Evolutionary conservation across 306 rosid genomes (phyloP), one percentile per base, ranked within the genome.

Genomic region (Pterocarpus macrocarpus): DNA sequence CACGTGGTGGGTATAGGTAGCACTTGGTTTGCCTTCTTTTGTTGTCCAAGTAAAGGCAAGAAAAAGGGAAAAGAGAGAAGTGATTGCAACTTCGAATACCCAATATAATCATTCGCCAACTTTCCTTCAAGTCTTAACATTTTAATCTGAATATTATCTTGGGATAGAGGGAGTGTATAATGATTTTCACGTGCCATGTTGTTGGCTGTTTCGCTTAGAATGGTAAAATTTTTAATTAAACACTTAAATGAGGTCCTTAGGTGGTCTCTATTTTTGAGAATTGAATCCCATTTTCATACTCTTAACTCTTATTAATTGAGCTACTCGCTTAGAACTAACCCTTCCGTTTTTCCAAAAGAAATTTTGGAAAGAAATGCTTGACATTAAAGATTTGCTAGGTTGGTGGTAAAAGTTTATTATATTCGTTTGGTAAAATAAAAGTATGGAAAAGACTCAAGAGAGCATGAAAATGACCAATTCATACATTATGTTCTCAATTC

Each of bases 341-440:
- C 58, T 52, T 52, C 58, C 3, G n/a, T 52, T 52, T n/a, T 52
- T 43, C 32, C 2, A 8, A 35, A 77, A 52, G 49, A 22, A 34
- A 30, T 2, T 4, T 15, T n/a, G 30, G 43, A 67, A 70, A 55
- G 74, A 8, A 17, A 32, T 69, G 76, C 14, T 44, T 13, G 59
- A 10, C 55, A 15, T 3, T 41, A 53, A 69, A 69, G 41, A 44
- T 28, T 28, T 33, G 34, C 28, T 78, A 56, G 76, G 61, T 68
- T 57, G 61, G 82, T 68, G 47, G 22, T 15, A 55, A 68, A 56
- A 32, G 57, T 65, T 78, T 78, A 78, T 67, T 30, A 2, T 14
- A 55, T 28, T 78, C 22, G 68, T 39, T 78, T 67, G 75, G 69
- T 77, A 55, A 67, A 78, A 69, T 5, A 65, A 16, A 63, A 55